Evolutionary conservation across 1,284 basidiomycete species (phyloP), one percentile per base, ranked within the genome.

Genomic region (Fomitopsis pinicola): DNA sequence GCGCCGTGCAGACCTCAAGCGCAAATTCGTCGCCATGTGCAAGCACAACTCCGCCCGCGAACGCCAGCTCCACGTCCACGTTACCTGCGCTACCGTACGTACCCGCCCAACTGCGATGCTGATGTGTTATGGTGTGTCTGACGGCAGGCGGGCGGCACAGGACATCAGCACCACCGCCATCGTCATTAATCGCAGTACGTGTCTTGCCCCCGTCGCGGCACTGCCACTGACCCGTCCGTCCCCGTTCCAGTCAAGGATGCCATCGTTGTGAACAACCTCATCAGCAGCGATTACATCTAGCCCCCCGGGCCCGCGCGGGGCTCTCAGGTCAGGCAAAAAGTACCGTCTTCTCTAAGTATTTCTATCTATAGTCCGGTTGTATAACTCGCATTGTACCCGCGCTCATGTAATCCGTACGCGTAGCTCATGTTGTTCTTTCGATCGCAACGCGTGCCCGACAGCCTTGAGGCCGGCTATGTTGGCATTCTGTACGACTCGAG

Each of bases 41-140:
- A 74, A 78, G 50, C 77, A 80, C 56, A 71, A 79, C 65, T 78
- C 82, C 9, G 77, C 77, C 0, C 72, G 73, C 48, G 73, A 70
- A 55, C 73, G 81, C 55, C 78, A 75, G 59, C 69, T 86, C 33
- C 80, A 83, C 70, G 73, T 82, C 15, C 81, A 85, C 68, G 62
- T 81, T 33, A 85, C 82, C 5, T 84, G 82, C 62, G 84, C 83
- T 5, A 80, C 82, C 53, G 82, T 83, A 65, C 72, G 81, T 76
- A 19, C 9, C n/a, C 15, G 22, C n/a, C 26, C 45, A n/a, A 46
- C 14, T 33, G 17, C n/a, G 56, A 50, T 53, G 44, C 42, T 50
- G 28, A 22, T 22, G 1, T 22, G 22, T 22, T 38, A n/a, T 2
- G 30, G 40, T 28, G 44, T 22, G 17, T 8, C 28, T 59, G 36